Evolutionary conservation across 2,329 filamentous ascomycete genomes (phyloP), one percentile per base, ranked within the genome.

Genomic region (Epichloe sibirici): DNA sequence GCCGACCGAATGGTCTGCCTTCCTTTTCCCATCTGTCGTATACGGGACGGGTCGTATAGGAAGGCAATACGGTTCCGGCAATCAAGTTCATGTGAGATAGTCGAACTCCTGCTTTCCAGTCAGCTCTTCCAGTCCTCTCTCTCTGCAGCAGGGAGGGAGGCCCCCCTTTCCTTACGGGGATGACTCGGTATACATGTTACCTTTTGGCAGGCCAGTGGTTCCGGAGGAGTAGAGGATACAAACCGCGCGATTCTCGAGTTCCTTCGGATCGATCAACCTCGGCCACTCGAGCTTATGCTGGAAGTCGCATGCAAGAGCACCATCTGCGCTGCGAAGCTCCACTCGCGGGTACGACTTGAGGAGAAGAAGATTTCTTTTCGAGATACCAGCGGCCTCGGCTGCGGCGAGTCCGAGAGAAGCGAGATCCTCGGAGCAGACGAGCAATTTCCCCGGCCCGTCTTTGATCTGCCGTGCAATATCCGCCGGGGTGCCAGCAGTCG

Each of bases 381-480:
- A 60, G 1, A 83, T 56, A 0, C 72, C 74, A 11, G 65, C 64
- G 4, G 71, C 71, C 11, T 71, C 63, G 13, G 74, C 75, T 0
- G 79, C 79, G 0, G 73, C 73, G 23, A 72, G 61, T 0, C 74
- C 69, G 7, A 74, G 69, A 1, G 72, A 64, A 35, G 71, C 69
- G 21, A 73, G 69, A 35, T 76, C 74, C 28, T 71, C 69, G 43
- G 72, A 73, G 61, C 76, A 76, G 49, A 74, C 57, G 15, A 76
- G 57, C 8, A 74, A 52, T 35, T 63, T 67, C 11, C 65, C 66
- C 1, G 63, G 62, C 0, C 71, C 70, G 45, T 74, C 66, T 1
- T 57, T 57, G 34, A 73, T 58, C 59, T 75, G 71, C 38, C 74
- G 69, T 3, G 71, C 70, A 8, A 83, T 63, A 28, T 83, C 80